phyloP scores from a whole-genome alignment of 495 filamentous ascomycete species.

The Venustampulla echinocandica region DNA sequence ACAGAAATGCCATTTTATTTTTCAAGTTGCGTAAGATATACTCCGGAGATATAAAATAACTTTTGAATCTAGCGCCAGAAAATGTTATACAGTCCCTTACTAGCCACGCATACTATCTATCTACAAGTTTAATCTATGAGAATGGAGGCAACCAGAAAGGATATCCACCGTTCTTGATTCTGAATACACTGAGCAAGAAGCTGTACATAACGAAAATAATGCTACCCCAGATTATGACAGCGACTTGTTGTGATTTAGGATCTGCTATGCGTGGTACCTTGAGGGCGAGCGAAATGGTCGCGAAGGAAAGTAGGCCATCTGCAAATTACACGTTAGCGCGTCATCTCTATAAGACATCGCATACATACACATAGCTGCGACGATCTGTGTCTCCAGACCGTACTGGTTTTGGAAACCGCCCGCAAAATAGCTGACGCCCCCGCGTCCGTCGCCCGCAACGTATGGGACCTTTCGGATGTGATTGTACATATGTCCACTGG shows the following conservation, averaged over 20 bases:
- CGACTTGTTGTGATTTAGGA: conserved; percentile 66
- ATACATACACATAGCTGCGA: conserved; percentile 88
- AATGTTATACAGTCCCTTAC: too few relatives aligned
- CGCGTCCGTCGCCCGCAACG: conserved; percentile 74
- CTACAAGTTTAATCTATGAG: too few relatives aligned
- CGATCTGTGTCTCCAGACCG: conserved; percentile 91
- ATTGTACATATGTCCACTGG: conserved; percentile 97
- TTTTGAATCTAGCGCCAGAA: too few relatives aligned
- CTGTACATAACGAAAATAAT: conserved; percentile 81
- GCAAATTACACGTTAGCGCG: not conserved
- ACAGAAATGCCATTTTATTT: too few relatives aligned
- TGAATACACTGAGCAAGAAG: conserved; percentile 88
- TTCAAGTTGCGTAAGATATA: too few relatives aligned
- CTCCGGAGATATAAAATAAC: too few relatives aligned
- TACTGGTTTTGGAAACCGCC: conserved; percentile 92
- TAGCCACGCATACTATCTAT: too few relatives aligned
- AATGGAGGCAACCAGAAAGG: conserved; percentile 92
- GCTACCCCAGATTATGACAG: conserved; percentile 72
- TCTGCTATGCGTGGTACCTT: conserved; percentile 86
- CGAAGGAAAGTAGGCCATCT: conserved; percentile 93
- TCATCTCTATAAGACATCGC: not conserved
- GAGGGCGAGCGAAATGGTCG: conserved; percentile 77
- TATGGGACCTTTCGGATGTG: conserved; percentile 98
- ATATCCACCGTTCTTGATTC: conserved; percentile 90
- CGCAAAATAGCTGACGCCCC: conserved; percentile 87